A percentile compares a stretch with the other conserved stretches of the same genome.
Conservation (phyloP, 192 early-diverging fungal species). For the Entomortierella lignicola region DNA sequence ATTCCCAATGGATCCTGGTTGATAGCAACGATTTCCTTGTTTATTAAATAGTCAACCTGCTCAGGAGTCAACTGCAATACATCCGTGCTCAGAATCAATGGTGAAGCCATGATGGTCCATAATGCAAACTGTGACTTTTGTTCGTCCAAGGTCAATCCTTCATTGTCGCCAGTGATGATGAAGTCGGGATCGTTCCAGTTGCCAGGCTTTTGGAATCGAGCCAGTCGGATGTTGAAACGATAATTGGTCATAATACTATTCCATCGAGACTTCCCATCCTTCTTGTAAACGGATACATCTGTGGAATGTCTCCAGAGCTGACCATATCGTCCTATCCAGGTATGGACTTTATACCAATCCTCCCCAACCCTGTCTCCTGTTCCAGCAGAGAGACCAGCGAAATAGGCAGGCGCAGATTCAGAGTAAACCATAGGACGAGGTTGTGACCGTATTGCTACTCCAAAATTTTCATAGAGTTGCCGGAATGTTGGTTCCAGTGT, state of each 20-base stretch:
- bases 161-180: slow-evolving; percentile 58
- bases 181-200: slow-evolving; percentile 57
- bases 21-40: slow-evolving; percentile 66
- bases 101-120: slow-evolving; percentile 69
- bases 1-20: slow-evolving; percentile 70
- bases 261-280: slow-evolving; percentile 46
- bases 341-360: slow-evolving; percentile 56
- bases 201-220: slow-evolving; percentile 50
- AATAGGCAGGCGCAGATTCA: slow-evolving; percentile 56
- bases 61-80: slow-evolving; percentile 47
- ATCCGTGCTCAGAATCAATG: slow-evolving; percentile 69
- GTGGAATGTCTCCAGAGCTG: slow-evolving; percentile 57
- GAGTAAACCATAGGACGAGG: slow-evolving; percentile 48
- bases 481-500: slow-evolving; percentile 50
- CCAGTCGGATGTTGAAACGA: slow-evolving; percentile 57
- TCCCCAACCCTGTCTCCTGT: slow-evolving; percentile 36
- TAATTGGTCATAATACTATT: slow-evolving; percentile 46
- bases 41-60: slow-evolving; percentile 52
- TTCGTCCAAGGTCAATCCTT: slow-evolving; percentile 45
- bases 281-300: slow-evolving; percentile 43
- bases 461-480: slow-evolving; percentile 36
- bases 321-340: slow-evolving; percentile 54
- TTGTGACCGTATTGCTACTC: slow-evolving; percentile 15
- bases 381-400: slow-evolving; percentile 46
- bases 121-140: slow-evolving; percentile 63